A percentile compares a stretch with the other conserved stretches of the same genome.
phyloP scores from a whole-genome alignment of 208 protist species.

The Crithidia expoeki region DNA sequence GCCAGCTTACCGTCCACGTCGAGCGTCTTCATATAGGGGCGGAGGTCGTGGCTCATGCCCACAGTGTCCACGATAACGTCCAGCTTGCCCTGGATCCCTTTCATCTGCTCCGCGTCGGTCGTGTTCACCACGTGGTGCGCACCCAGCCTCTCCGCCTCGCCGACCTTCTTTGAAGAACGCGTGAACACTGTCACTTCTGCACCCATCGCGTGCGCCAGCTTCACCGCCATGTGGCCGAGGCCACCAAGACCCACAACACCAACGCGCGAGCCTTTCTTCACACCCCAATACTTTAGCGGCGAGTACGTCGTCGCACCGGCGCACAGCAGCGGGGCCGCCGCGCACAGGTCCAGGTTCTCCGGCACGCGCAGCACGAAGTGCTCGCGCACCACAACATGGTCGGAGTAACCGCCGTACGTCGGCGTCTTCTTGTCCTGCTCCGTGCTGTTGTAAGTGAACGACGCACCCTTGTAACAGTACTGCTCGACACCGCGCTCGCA shows the following conservation, averaged over 20 bases:
- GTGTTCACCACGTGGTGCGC: constrained; percentile 66
- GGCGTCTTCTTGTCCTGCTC: constrained; percentile 40
- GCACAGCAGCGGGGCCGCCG: constrained; percentile 85
- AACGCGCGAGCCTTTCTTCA: constrained; percentile 62
- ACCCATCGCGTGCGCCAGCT: constrained; percentile 85
- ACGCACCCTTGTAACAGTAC: constrained; percentile 64
- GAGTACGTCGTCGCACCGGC: constrained; percentile 91
- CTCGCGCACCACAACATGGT: constrained; percentile 72
- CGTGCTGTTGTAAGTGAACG: constrained; percentile 65
- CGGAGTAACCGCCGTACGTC: constrained; percentile 77
- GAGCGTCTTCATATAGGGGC: no score
- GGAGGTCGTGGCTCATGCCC: no score
- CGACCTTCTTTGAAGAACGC: constrained; percentile 55
- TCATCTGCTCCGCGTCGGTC: constrained; percentile 61
- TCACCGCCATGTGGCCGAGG: constrained; percentile 91
- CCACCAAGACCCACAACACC: constrained; percentile 88
- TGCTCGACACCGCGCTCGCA: constrained; percentile 76
- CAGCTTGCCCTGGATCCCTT: constrained; percentile 32
- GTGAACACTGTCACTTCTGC: constrained; percentile 87
- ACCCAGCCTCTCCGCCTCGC: constrained; percentile 65
- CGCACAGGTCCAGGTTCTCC: constrained; percentile 53
- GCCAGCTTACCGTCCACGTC: no score
- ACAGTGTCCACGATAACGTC: no score
- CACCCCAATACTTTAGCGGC: constrained; percentile 68
- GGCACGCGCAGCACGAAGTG: constrained; percentile 77